Conservation (phyloP, 257 asterid genomes). For the Perilla frutescens region DNA sequence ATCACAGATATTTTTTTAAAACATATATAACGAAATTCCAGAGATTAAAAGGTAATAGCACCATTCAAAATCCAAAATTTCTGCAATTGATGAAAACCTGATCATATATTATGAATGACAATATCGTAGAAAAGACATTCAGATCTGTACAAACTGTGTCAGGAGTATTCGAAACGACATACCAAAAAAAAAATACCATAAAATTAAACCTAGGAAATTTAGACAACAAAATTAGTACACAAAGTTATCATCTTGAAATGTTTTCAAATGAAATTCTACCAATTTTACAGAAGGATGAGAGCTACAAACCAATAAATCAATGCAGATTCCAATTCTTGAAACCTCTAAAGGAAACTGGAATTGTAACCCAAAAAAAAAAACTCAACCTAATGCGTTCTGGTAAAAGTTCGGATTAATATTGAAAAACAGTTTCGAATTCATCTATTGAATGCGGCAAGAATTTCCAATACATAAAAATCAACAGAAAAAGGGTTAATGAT, state of each 20-base stretch:
- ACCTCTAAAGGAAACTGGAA: conserved; percentile 23
- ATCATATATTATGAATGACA: neutral
- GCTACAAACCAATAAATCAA: conserved; percentile 31
- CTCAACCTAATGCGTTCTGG: conserved; percentile 33
- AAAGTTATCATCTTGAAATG: conserved; percentile 29
- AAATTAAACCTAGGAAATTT: conserved; percentile 24
- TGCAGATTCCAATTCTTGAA: conserved; percentile 20
- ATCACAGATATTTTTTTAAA: neutral
- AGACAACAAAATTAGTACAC: conserved; percentile 26
- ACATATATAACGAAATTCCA: neutral
- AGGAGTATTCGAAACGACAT: neutral
- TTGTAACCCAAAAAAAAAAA: conserved; percentile 12
- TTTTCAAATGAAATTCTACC: conserved; percentile 9
- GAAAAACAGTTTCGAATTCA: conserved; percentile 19
- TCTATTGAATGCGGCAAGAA: conserved; percentile 30
- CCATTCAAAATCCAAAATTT: conserved; percentile 22
- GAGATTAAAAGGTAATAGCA: conserved; percentile 23
- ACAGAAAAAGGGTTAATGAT: conserved; percentile 5
- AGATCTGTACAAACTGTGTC: conserved; percentile 43
- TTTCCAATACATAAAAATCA: neutral
- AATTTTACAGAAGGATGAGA: conserved; percentile 25
- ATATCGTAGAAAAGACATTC: neutral
- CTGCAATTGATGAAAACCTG: conserved; percentile 11
- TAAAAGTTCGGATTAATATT: conserved; percentile 4
- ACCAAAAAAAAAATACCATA: conserved; percentile 7